Evolutionary conservation across 2,329 filamentous ascomycete species (phyloP).

Genomic region (Penicillium paneum): DNA sequence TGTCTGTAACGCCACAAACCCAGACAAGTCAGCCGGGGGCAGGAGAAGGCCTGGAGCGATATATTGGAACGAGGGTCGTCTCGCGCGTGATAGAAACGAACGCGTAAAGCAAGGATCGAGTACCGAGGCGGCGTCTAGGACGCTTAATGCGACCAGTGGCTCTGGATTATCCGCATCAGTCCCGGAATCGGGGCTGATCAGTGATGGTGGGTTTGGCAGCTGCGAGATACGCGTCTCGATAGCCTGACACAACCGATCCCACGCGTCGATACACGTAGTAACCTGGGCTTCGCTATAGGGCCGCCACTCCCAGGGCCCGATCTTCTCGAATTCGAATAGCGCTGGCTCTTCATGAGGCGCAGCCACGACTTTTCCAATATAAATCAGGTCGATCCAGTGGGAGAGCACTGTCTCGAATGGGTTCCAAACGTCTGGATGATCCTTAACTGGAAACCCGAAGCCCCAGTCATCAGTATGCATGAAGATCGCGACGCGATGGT

Average conservation of each 20-base stretch:
- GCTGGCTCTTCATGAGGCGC: conserved; percentile 18
- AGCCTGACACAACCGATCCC: neutral
- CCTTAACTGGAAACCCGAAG: conserved; percentile 15
- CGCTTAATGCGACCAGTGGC: conserved; percentile 9
- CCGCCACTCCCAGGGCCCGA: conserved; percentile 32
- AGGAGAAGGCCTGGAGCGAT: conserved; percentile 18
- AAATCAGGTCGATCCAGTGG: conserved; percentile 24
- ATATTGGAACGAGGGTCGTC: conserved; percentile 18
- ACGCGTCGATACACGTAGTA: conserved; percentile 20
- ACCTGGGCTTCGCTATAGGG: too few relatives aligned
- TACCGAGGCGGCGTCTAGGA: conserved; percentile 13
- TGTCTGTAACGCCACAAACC: conserved; percentile 22
- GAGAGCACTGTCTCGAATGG: conserved; percentile 26
- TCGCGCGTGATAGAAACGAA: conserved; percentile 21
- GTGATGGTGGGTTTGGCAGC: conserved; percentile 8
- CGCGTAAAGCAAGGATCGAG: conserved; percentile 12
- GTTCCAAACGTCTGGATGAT: conserved; percentile 20
- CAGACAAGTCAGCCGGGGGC: conserved; percentile 10
- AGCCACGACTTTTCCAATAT: conserved; percentile 18
- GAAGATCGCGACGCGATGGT: conserved; percentile 13
- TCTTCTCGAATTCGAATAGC: conserved; percentile 17
- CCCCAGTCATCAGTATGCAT: conserved; percentile 10
- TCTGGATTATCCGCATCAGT: conserved; percentile 9
- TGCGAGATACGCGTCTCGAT: conserved; percentile 1
- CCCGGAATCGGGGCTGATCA: neutral